Evolutionary conservation across 192 early-diverging fungal genomes (phyloP).

Genomic region (Backusella luteola): DNA sequence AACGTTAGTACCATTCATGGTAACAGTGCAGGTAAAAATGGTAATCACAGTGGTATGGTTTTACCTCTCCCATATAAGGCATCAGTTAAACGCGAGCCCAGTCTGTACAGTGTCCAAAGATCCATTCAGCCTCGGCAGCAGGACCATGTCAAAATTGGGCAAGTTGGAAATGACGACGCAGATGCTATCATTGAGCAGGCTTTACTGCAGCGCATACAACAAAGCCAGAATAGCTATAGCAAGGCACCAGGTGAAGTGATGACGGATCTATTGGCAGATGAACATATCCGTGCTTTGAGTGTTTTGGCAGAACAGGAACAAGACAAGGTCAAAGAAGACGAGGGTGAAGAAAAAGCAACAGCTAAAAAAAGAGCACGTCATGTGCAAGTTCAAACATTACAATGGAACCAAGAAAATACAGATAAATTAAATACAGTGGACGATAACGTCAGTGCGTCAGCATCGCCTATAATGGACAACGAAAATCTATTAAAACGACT

Average conservation of each 20-base stretch:
- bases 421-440: not conserved
- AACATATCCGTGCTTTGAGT: constrained; percentile 25
- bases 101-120: not conserved
- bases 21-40: not conserved
- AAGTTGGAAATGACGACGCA: not conserved
- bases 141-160: not conserved
- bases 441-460: not conserved
- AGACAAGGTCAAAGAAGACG: not conserved
- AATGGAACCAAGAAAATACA: not conserved
- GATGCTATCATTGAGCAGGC: constrained; percentile 12
- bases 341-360: not conserved
- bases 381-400: constrained; percentile 32
- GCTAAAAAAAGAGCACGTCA: constrained; percentile 25
- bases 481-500: not conserved
- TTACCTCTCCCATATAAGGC: not conserved
- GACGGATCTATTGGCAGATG: constrained; percentile 6
- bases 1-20: not conserved
- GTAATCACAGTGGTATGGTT: not conserved
- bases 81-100: not conserved
- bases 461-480: not conserved
- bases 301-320: constrained; percentile 3
- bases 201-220: constrained; percentile 9
- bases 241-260: constrained; percentile 18
- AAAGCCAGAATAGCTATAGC: not conserved
- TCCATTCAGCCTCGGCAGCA: not conserved